Evolutionary conservation across 2,329 filamentous ascomycete genomes (phyloP), one percentile per base, ranked within the genome.

Genomic region (Macrophomina pseudophaseolina): DNA sequence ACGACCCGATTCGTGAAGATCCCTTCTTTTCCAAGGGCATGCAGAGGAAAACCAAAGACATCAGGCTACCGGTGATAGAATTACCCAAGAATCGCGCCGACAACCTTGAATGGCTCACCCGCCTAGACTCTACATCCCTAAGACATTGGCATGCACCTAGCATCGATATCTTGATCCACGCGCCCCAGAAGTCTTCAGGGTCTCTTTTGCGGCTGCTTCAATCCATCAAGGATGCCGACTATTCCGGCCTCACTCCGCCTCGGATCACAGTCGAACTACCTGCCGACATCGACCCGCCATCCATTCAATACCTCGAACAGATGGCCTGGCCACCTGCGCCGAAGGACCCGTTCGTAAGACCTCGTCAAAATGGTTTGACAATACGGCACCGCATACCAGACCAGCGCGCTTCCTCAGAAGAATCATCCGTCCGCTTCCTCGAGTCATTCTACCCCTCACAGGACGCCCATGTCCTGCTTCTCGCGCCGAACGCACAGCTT

Each of bases 201-300:
- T 91, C 90, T 60, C 76, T 97, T 35, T 86, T 92, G 60, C 86
- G 92, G 65, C 83, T 97, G 38, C 85, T 99, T 4, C 86, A 86
- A 68, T 97, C 93, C 4, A 83, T 99, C 32, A 83, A 86, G 69
- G 81, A 82, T 7, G 92, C 92, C 5, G 93, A 97, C 74, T 94
- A 93, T 74, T 85, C 88, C 54, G 89, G 90, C 0, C 82, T 90
- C 49, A 81, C 85, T 1, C 80, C 86, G 1, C 94, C 94, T 3
- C 88, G 91, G 69, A 81, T 99, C 54, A 97, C 91, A 2, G 88
- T 98, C 59, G 94, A 98, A 74, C 83, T 99, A 7, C 93, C 94
- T 0, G 81, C 87, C 33, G 80, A 87, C 35, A 81, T 94, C 18
- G 92, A 97, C 71, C 76, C 82, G 3, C 83, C 87, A 2, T 86